These are phyloP conservation scores for Phytophthora foliorum DNA, from an alignment of 352 stramenopile genomes.

Conservation along the genomic window DNA sequence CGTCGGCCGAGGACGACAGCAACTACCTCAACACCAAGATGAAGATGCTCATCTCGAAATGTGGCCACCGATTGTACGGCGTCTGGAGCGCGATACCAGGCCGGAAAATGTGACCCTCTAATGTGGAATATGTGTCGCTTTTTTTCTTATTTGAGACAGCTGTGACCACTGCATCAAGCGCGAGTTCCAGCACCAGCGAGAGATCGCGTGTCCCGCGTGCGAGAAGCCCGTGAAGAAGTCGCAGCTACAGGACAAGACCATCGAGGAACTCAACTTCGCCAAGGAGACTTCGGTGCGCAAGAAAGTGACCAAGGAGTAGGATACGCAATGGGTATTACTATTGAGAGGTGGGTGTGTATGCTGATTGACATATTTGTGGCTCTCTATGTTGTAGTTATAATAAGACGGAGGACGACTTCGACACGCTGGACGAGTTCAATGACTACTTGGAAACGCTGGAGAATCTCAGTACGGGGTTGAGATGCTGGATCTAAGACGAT, in stretches of 20 bases:
- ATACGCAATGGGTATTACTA: slow-evolving; percentile 7
- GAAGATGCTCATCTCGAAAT: slow-evolving; percentile 94
- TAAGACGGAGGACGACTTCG: slow-evolving; percentile 90
- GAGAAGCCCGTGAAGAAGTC: slow-evolving; percentile 91
- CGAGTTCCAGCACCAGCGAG: slow-evolving; percentile 89
- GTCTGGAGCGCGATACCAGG: not conserved
- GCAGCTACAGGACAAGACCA: slow-evolving; percentile 90
- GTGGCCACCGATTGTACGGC: slow-evolving; percentile 89
- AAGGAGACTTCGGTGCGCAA: slow-evolving; percentile 90
- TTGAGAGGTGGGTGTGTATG: slow-evolving; percentile 11
- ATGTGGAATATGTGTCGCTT: not conserved
- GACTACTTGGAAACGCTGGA: slow-evolving; percentile 88
- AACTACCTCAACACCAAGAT: slow-evolving; percentile 94
- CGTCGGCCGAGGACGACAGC: slow-evolving; percentile 84
- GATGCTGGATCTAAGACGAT: not conserved
- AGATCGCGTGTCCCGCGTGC: slow-evolving; percentile 86
- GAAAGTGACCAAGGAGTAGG: slow-evolving; percentile 88
- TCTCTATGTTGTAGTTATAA: slow-evolving; percentile 71
- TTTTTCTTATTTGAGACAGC: slow-evolving; percentile 41
- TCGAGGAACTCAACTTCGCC: slow-evolving; percentile 89
- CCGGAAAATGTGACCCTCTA: slow-evolving; percentile 3
- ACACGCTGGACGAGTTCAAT: slow-evolving; percentile 89
- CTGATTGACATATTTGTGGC: not conserved
- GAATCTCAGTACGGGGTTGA: slow-evolving; percentile 72
- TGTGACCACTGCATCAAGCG: slow-evolving; percentile 90